These are phyloP conservation scores for Hortaea werneckii DNA, from an alignment of 2,329 filamentous ascomycete genomes.

Conservation along the genomic window DNA sequence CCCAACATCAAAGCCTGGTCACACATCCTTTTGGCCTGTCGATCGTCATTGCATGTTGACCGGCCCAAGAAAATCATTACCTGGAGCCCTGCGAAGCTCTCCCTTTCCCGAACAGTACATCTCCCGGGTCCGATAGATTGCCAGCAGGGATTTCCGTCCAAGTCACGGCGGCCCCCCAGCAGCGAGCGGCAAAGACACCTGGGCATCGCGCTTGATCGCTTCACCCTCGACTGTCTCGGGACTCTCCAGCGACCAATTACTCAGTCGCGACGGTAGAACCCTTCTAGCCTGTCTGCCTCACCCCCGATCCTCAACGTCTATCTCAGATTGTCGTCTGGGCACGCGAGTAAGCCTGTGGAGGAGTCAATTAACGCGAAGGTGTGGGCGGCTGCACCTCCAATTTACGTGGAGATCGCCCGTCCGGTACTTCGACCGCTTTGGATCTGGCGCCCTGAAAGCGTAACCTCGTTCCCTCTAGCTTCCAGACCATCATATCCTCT, in stretches of 20 bases:
- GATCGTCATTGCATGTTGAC: slow-evolving; percentile 12
- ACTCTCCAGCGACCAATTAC: too few species aligned
- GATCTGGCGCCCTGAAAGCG: background rate
- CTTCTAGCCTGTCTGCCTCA: slow-evolving; percentile 10
- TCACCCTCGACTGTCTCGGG: background rate
- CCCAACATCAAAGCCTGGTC: background rate
- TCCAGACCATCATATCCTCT: background rate
- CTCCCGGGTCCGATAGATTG: slow-evolving; percentile 21
- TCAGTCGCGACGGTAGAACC: background rate
- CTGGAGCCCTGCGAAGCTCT: slow-evolving; percentile 6
- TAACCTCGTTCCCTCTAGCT: background rate
- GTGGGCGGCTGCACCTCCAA: slow-evolving; percentile 11
- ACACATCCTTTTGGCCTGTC: slow-evolving; percentile 2
- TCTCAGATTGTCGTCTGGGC: background rate
- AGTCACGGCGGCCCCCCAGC: background rate
- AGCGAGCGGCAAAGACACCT: slow-evolving; percentile 2
- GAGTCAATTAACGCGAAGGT: slow-evolving; percentile 12
- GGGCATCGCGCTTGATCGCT: slow-evolving; percentile 10
- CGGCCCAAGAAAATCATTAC: slow-evolving; percentile 4
- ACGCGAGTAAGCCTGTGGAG: slow-evolving; percentile 7
- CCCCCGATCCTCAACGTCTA: slow-evolving; percentile 1
- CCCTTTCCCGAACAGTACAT: slow-evolving; percentile 12
- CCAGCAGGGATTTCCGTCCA: slow-evolving; percentile 16
- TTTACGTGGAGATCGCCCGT: slow-evolving; percentile 3
- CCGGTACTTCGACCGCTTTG: background rate